Conservation (phyloP, 257 asterid genomes). For the Solanum rostratum region DNA sequence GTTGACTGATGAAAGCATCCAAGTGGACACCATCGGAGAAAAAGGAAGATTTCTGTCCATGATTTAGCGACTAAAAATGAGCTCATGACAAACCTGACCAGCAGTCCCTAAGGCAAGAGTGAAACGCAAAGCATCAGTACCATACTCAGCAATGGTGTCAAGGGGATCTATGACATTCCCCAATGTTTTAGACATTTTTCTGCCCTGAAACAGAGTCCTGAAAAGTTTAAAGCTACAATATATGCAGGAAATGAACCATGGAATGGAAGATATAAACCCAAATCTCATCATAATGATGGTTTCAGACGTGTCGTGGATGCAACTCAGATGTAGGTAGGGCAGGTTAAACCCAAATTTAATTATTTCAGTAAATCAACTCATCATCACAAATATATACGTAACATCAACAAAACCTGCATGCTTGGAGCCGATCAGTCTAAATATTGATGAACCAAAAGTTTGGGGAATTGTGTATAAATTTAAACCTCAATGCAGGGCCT, state of each 20-base stretch:
- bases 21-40: neutral
- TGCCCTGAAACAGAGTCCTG: constrained; percentile 51
- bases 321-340: neutral
- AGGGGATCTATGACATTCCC: constrained; percentile 94
- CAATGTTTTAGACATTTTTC: constrained; percentile 93
- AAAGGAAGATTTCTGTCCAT: neutral
- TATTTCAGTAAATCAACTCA: neutral
- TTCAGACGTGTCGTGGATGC: neutral
- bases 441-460: neutral
- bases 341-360: neutral
- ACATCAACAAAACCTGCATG: neutral
- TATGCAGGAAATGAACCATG: constrained; percentile 7
- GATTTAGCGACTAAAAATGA: neutral
- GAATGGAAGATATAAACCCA: neutral
- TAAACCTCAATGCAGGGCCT: neutral
- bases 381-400: neutral
- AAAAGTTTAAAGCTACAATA: constrained; percentile 6
- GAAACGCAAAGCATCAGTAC: constrained; percentile 93
- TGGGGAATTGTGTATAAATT: neutral
- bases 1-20: constrained; percentile 1
- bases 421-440: neutral
- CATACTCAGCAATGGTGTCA: constrained; percentile 78
- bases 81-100: constrained; percentile 69
- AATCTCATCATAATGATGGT: neutral
- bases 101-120: constrained; percentile 93